Base-by-base conservation (phyloP, 345 rosid species). In the Citrus inodora region DNA sequence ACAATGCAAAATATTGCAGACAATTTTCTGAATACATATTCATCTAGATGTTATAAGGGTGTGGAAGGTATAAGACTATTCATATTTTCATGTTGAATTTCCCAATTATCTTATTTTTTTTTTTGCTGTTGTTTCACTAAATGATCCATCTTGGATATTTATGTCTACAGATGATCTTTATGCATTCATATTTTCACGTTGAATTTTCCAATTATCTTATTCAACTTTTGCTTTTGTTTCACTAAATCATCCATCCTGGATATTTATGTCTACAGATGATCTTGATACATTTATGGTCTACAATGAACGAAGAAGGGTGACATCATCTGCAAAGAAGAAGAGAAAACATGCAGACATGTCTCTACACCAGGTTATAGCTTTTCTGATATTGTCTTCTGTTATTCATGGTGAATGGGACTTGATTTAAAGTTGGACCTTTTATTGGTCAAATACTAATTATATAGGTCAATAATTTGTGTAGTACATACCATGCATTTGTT, bases 1-100 rank as follows among this genome's bases (percentile, higher is more conserved):
- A 93, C 98, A 9, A 93, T 95, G 99, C 98, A 95, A 85, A 95
- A 95, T 87, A 91, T 92, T 87, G 97, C 97, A 5, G 97, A 95
- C 78, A 91, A 86, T 84, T 92, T 95, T 83, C 80, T 77, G 30
- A 95, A 88, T 83, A 80, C 87, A 22, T 91, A 88, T 85, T 38
- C 83, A 65, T 93, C 96, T 24, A 91, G 93, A 83, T 77, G 87
- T 81, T 88, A 87, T 82, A 84, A 89, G 79, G 89, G 63, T 75
- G 86, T 87, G 25, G 94, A 92, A 91, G 98, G 98, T 95, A 84
- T 66, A n/a, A 4, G 59, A 73, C 48, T 78, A 70, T 55, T 46
- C 73, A 11, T 63, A 61, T 82, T 56, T 48, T 63, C 67, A n/a
- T 46, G 9, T n/a, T 25, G 19, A 71, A 27, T 40, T 51, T 81